A percentile compares a stretch with the other conserved stretches of the same genome.
Conservation (phyloP, 2,329 filamentous ascomycete genomes). For the Elsinoe fawcettii region DNA sequence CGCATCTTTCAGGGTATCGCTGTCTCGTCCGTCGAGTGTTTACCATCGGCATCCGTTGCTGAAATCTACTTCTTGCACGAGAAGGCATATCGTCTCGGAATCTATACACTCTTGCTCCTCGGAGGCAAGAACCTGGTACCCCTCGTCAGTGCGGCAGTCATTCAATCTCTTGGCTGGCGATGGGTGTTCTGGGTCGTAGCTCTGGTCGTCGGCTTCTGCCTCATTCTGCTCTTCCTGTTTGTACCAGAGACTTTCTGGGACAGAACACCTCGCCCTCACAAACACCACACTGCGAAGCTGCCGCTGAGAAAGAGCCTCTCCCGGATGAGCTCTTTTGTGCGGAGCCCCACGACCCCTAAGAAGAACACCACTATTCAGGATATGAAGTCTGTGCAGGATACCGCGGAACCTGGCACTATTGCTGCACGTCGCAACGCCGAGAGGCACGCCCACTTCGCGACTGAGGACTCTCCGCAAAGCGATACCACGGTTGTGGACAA, state of each 20-base stretch:
- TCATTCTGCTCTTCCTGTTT: conserved; percentile 72
- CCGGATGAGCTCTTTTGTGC: conserved; percentile 20
- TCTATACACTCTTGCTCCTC: conserved; percentile 82
- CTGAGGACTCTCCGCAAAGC: conserved; percentile 16
- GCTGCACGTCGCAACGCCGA: neutral
- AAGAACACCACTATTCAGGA: neutral
- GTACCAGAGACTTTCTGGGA: conserved; percentile 97
- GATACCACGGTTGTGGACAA: neutral
- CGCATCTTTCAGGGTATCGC: conserved; percentile 82
- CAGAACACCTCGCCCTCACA: conserved; percentile 56
- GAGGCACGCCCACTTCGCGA: conserved; percentile 21
- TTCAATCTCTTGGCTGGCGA: conserved; percentile 69
- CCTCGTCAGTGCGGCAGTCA: conserved; percentile 76
- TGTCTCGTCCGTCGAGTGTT: conserved; percentile 82
- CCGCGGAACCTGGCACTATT: conserved; percentile 12
- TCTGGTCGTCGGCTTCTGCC: conserved; percentile 65
- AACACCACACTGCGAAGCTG: conserved; percentile 28
- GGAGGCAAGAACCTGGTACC: conserved; percentile 84
- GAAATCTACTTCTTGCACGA: conserved; percentile 97
- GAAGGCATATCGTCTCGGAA: conserved; percentile 82
- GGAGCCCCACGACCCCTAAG: conserved; percentile 1
- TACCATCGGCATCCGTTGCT: conserved; percentile 87
- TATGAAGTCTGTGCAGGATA: neutral
- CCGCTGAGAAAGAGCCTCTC: conserved; percentile 21
- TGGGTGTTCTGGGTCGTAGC: conserved; percentile 59